phyloP scores from a whole-genome alignment of 2,329 filamentous ascomycete genomes.

The Hypoxylon sp. region DNA sequence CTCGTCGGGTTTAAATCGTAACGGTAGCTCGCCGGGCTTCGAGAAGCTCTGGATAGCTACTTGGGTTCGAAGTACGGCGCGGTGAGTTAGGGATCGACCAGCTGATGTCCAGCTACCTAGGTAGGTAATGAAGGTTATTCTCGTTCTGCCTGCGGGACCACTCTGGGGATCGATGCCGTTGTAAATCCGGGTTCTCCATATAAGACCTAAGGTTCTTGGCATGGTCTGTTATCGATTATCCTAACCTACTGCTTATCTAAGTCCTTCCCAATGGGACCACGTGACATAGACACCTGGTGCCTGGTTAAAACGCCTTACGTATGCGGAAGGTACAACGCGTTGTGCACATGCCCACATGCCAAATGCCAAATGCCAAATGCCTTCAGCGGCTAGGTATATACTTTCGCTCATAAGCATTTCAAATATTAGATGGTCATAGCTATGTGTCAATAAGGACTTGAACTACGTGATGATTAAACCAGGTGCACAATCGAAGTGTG shows the following conservation, averaged over 20 bases:
- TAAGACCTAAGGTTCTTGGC: no score
- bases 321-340: slow-evolving; percentile 16
- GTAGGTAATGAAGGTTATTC: not conserved
- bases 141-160: not conserved
- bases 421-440: not conserved
- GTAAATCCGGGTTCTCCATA: slow-evolving; percentile 29
- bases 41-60: not conserved
- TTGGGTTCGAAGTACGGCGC: not conserved
- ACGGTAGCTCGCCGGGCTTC: not conserved
- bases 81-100: slow-evolving; percentile 1
- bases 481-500: not conserved
- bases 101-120: not conserved
- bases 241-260: not conserved
- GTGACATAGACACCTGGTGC: slow-evolving; percentile 22
- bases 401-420: not conserved
- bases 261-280: slow-evolving; percentile 19
- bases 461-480: not conserved
- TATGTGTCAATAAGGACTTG: not conserved
- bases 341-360: slow-evolving; percentile 12
- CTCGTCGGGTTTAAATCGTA: not conserved
- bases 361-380: slow-evolving; percentile 1
- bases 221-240: not conserved
- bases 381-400: not conserved
- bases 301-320: not conserved
- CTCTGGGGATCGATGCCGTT: slow-evolving; percentile 25